Evolutionary conservation across 2,329 filamentous ascomycete species (phyloP).

Genomic region (Penicillium oxalicum): DNA sequence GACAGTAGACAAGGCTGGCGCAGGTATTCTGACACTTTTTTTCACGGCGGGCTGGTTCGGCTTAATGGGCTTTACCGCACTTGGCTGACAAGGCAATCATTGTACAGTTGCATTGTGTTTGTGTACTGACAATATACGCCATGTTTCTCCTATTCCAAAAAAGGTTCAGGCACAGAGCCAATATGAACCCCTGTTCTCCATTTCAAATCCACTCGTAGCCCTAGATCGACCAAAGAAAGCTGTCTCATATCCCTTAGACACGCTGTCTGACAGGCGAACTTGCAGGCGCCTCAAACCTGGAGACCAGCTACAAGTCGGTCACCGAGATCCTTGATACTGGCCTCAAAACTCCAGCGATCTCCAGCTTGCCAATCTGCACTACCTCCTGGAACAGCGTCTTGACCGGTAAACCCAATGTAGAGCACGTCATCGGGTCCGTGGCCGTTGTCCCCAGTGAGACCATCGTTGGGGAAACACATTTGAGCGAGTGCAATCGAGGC

Average conservation of each 20-base stretch:
- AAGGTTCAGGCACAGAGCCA: no score
- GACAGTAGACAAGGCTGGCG: constrained; percentile 34
- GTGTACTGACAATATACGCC: neutral
- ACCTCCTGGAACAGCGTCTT: constrained; percentile 51
- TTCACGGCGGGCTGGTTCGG: constrained; percentile 26
- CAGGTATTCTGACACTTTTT: constrained; percentile 32
- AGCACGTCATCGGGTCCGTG: constrained; percentile 55
- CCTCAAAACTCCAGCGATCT: constrained; percentile 29
- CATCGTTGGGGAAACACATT: constrained; percentile 49
- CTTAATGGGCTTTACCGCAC: constrained; percentile 30
- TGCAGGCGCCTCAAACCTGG: neutral
- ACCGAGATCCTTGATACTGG: constrained; percentile 48
- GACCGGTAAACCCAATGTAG: constrained; percentile 56
- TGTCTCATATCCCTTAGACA: no score
- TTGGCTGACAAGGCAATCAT: constrained; percentile 19
- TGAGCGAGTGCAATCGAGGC: constrained; percentile 54
- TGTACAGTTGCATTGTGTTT: neutral
- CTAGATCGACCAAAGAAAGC: no score
- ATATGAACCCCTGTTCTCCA: no score
- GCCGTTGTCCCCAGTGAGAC: constrained; percentile 51
- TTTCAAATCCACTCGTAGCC: no score
- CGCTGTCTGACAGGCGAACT: no score
- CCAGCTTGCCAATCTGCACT: constrained; percentile 52
- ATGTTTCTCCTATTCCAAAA: no score
- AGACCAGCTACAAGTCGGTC: constrained; percentile 44